phyloP scores from a whole-genome alignment of 2,329 filamentous ascomycete species.

The Fusarium redolens region DNA sequence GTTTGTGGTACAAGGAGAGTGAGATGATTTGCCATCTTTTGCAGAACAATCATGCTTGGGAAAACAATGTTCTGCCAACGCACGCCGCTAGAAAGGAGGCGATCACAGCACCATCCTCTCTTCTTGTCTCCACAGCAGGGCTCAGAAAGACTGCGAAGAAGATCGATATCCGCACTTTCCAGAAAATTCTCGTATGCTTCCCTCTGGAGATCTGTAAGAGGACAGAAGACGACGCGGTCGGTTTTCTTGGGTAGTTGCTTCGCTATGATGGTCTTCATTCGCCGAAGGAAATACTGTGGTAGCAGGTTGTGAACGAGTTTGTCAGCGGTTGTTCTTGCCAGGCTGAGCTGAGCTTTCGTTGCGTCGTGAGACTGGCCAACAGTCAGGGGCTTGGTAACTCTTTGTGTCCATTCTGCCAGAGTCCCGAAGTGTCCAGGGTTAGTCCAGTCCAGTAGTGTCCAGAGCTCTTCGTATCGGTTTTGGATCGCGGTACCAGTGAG shows the following conservation, averaged over 20 bases:
- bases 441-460: slow-evolving; percentile 96
- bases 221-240: slow-evolving; percentile 94
- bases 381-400: slow-evolving; percentile 82
- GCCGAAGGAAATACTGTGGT: slow-evolving; percentile 88
- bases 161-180: slow-evolving; percentile 72
- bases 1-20: slow-evolving; percentile 81
- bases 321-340: slow-evolving; percentile 82
- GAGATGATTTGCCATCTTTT: slow-evolving; percentile 94
- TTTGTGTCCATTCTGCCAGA: slow-evolving; percentile 79
- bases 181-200: slow-evolving; percentile 87
- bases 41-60: slow-evolving; percentile 81
- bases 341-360: slow-evolving; percentile 82
- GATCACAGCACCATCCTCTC: slow-evolving; percentile 84
- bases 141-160: slow-evolving; percentile 75
- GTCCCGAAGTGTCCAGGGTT: slow-evolving; percentile 80
- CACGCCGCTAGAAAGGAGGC: slow-evolving; percentile 67
- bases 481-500: slow-evolving; percentile 96
- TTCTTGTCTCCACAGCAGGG: slow-evolving; percentile 73
- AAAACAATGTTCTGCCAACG: slow-evolving; percentile 85
- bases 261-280: slow-evolving; percentile 93
- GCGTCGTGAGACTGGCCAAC: slow-evolving; percentile 94
- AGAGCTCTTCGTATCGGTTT: slow-evolving; percentile 97
- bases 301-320: slow-evolving; percentile 89
- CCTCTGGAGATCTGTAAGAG: slow-evolving; percentile 82
- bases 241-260: slow-evolving; percentile 94